phyloP scores from a whole-genome alignment of 345 rosid genomes.

The Isatis tinctoria region DNA sequence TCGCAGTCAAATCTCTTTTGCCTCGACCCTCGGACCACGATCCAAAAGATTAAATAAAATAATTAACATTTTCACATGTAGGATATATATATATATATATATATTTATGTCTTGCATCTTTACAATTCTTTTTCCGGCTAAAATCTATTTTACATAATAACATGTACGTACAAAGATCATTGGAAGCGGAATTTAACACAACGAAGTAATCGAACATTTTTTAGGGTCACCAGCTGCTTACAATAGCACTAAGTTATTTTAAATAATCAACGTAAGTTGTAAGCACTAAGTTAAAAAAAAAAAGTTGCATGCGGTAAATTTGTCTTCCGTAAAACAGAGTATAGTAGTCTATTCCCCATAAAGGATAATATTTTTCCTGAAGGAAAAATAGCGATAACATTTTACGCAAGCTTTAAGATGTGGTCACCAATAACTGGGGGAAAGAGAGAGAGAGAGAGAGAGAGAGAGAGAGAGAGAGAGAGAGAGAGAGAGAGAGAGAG shows the following conservation, averaged over 20 bases:
- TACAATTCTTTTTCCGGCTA: background rate
- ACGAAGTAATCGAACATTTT: background rate
- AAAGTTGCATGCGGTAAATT: background rate
- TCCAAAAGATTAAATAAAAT: slow-evolving; percentile 1
- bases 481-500: too few species aligned
- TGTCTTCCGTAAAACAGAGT: background rate
- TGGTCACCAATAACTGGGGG: background rate
- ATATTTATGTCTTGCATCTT: background rate
- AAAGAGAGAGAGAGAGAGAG: background rate
- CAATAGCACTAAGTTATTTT: too few species aligned
- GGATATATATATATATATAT: background rate
- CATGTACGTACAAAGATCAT: background rate
- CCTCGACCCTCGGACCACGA: slow-evolving; percentile 24
- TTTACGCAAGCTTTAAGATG: background rate
- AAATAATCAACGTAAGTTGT: background rate
- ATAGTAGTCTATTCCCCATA: background rate
- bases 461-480: too few species aligned
- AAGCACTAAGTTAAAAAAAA: background rate
- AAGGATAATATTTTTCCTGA: background rate
- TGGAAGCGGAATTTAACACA: background rate
- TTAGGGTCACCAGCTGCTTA: background rate
- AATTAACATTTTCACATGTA: background rate
- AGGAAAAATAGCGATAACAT: background rate
- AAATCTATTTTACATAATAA: background rate
- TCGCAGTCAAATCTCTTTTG: slow-evolving; percentile 17